Base-by-base conservation (phyloP, 768 basidiomycete genomes). In the Neoboletus subvelutipes region DNA sequence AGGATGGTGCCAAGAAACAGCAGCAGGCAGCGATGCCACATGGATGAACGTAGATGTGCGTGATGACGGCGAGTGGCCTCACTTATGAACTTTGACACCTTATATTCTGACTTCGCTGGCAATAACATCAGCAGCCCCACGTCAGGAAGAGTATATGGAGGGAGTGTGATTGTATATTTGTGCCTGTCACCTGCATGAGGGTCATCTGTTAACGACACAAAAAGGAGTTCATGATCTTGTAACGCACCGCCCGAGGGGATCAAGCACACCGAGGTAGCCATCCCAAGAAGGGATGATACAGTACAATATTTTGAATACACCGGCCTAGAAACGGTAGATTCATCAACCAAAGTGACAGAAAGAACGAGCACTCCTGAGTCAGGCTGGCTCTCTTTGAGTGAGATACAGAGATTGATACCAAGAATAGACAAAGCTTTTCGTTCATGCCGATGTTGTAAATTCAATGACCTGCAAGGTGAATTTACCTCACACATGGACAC, bases 1-100 rank as follows among this genome's bases (percentile, higher is more conserved):
- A 63, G 24, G 10, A 64, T 9, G 6, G 22, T 45, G 42, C 55
- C 31, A 18, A 64, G 42, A 20, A 49, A 36, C 18, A 61, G 40
- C 28, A 58, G 17, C 12, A 22, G 24, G 2, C 18, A 34, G 31
- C 8, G 46, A 43, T 26, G 22, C 52, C 45, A 24, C 60, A 64
- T 62, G 10, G 13, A 24, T 33, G 5, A 28, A 53, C 18, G 29
- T 15, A 31, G 12, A 47, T 20, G 36, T 12, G 20, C 4, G 31
- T 18, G 22, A 11, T 15, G 37, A 50, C 0, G 29, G 22, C 12
- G 29, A 26, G 31, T 22, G 13, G 29, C 4, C 8, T 9, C 29
- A 17, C 3, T 34, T 12, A 2, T 1, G 24, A 52, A 34, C 49
- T 26, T 43, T 8, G 9, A 33, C n/a, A 22, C n/a, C 43, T 52